Percentiles rank a stretch among this genome's conserved stretches.
Evolutionary conservation across 495 filamentous ascomycete genomes (phyloP).

Genomic region (Parmelia sp.): DNA sequence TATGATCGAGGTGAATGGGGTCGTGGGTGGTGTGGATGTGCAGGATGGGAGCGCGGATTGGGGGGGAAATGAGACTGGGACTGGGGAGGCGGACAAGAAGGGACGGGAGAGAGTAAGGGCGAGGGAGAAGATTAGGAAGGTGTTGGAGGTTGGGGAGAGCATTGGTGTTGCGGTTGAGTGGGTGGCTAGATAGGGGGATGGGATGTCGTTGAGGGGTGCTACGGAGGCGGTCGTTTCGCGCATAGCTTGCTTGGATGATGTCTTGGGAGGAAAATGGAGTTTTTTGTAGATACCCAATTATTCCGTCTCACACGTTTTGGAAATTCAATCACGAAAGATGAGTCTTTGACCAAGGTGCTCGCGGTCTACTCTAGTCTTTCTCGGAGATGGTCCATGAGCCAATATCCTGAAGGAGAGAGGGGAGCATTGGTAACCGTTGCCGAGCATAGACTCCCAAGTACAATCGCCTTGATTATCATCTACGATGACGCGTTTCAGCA

Average conservation of each 20-base stretch:
- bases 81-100: conserved; percentile 27
- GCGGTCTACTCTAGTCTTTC: no score
- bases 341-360: not conserved
- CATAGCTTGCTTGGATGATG: not conserved
- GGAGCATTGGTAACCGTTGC: no score
- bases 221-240: not conserved
- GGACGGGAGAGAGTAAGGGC: conserved; percentile 22
- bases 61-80: conserved; percentile 21
- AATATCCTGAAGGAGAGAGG: no score
- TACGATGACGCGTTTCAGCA: not conserved
- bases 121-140: conserved; percentile 32
- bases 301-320: not conserved
- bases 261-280: not conserved
- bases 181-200: conserved; percentile 20
- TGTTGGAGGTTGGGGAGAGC: conserved; percentile 46
- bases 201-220: not conserved
- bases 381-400: no score
- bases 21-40: conserved; percentile 42
- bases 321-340: not conserved
- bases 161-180: conserved; percentile 57
- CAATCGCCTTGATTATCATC: no score
- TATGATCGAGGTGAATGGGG: conserved; percentile 57
- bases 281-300: conserved; percentile 9
- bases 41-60: conserved; percentile 16
- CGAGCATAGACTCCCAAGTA: no score